Evolutionary conservation across 2,329 filamentous ascomycete genomes (phyloP), one percentile per base, ranked within the genome.

Genomic region (Aspergillus fumigatus): DNA sequence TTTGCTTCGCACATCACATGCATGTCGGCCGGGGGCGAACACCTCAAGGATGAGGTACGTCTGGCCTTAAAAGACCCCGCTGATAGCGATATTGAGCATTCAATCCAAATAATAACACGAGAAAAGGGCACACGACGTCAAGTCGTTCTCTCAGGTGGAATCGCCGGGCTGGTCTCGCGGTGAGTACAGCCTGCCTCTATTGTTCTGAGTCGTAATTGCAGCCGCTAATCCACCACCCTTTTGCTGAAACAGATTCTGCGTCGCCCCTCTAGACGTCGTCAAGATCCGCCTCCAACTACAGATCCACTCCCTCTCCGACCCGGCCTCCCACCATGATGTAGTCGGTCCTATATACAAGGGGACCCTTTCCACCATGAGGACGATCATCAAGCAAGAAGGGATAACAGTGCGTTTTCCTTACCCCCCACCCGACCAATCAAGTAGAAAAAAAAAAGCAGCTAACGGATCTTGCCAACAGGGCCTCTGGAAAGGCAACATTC

Each of bases 221-320:
- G 40, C n/a, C 9, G 4, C 21, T 43, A 21, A 43, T 43, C 8
- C n/a, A 43, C n/a, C 9, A 29, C n/a, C 21, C 21, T 3, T 19
- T 21, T 21, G 41, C n/a, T 8, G 19, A 23, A 38, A 52, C 65
- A 92, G 90, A 72, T 97, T 99, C 80, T 85, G 94, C 70, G 88
- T 97, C 71, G 91, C 94, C 19, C 94, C 94, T 53, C 88, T 99
- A 64, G 94, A 99, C 75, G 94, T 99, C 61, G 86, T 97, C 77
- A 97, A 99, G 80, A 99, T 99, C 76, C 90, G 94, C 49, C 87
- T 97, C 48, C 94, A 99, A 73, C 86, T 99, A 19, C 94, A 97
- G 75, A 85, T 89, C 48, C 89, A 95, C 77, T 92, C 90, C 50
- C 84, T 90, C 58, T 88, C 88, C 65, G 88, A 93, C 68, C 88